Conservation (phyloP, 495 filamentous ascomycete species). For the Chaetomium cochliodes region DNA sequence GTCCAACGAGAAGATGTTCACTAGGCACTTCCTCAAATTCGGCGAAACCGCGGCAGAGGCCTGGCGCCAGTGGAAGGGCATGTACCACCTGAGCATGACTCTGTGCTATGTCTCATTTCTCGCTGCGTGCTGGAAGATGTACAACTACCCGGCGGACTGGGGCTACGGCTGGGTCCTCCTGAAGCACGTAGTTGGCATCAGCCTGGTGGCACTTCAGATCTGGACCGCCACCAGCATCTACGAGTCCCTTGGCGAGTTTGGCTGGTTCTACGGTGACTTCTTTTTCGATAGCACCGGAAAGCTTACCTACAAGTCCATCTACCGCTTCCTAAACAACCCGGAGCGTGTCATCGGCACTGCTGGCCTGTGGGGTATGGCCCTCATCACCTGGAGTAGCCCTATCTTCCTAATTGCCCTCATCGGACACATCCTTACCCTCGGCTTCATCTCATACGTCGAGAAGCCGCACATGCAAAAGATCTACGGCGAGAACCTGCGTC, state of each 20-base stretch:
- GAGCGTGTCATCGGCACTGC: slow-evolving; percentile 91
- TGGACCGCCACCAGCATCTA: slow-evolving; percentile 96
- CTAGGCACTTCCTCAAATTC: slow-evolving; percentile 94
- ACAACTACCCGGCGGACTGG: slow-evolving; percentile 80
- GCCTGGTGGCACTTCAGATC: slow-evolving; percentile 79
- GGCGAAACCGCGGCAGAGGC: slow-evolving; percentile 87
- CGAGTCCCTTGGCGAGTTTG: slow-evolving; percentile 94
- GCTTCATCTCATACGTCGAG: slow-evolving; percentile 91
- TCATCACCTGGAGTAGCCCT: slow-evolving; percentile 82
- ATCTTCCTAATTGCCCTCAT: slow-evolving; percentile 82
- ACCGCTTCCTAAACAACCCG: slow-evolving; percentile 96
- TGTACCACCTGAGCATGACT: slow-evolving; percentile 87
- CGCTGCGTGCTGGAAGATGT: slow-evolving; percentile 95
- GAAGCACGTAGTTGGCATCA: slow-evolving; percentile 78
- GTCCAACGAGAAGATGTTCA: slow-evolving; percentile 88
- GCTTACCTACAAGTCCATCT: slow-evolving; percentile 94
- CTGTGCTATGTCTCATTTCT: slow-evolving; percentile 88
- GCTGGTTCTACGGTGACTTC: slow-evolving; percentile 99
- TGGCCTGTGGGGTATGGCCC: slow-evolving; percentile 91
- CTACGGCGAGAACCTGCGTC: slow-evolving; percentile 79
- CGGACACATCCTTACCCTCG: slow-evolving; percentile 79
- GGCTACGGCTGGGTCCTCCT: slow-evolving; percentile 77
- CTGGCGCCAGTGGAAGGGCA: slow-evolving; percentile 97
- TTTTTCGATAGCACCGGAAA: slow-evolving; percentile 86
- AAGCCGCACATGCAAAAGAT: slow-evolving; percentile 98